Conservation (phyloP, 2,329 filamentous ascomycete genomes). For the Venturia carpophila region DNA sequence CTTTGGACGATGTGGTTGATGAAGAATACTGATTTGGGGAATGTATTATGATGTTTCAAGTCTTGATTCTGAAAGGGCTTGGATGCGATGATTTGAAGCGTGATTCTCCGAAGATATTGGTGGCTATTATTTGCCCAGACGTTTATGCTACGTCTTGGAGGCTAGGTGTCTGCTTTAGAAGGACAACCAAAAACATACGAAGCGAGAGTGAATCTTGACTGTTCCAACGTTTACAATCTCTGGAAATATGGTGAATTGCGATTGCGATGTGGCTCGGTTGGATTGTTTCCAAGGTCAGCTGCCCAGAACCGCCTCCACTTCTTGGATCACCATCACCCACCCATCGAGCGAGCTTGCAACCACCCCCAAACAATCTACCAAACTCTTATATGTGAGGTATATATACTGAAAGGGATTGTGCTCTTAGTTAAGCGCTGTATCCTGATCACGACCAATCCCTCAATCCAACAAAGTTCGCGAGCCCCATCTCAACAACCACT, state of each 20-base stretch:
- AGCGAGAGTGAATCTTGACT: not conserved
- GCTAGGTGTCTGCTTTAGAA: conserved; percentile 12
- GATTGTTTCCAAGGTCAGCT: not conserved
- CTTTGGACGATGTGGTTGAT: conserved; percentile 50
- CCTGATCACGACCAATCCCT: not conserved
- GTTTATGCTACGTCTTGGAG: not conserved
- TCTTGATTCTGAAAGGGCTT: not conserved
- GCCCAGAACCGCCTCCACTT: not conserved
- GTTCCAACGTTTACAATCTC: not conserved
- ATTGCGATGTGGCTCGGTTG: conserved; percentile 1
- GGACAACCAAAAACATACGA: not conserved
- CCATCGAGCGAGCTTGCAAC: not conserved
- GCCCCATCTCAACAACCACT: not conserved
- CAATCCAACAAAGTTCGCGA: not conserved
- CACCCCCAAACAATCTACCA: not conserved
- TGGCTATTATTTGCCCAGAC: conserved; percentile 4
- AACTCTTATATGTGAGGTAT: no score
- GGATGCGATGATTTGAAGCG: conserved; percentile 1
- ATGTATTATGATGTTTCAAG: not conserved
- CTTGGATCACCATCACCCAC: not conserved
- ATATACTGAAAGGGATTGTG: not conserved
- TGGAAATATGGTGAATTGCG: not conserved
- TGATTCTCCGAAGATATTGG: not conserved
- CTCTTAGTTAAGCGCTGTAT: not conserved
- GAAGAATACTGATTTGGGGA: conserved; percentile 33